A percentile compares a stretch with the other conserved stretches of the same genome.
Evolutionary conservation across 305 asterid species (phyloP).

Genomic region (Plantago coronopus): DNA sequence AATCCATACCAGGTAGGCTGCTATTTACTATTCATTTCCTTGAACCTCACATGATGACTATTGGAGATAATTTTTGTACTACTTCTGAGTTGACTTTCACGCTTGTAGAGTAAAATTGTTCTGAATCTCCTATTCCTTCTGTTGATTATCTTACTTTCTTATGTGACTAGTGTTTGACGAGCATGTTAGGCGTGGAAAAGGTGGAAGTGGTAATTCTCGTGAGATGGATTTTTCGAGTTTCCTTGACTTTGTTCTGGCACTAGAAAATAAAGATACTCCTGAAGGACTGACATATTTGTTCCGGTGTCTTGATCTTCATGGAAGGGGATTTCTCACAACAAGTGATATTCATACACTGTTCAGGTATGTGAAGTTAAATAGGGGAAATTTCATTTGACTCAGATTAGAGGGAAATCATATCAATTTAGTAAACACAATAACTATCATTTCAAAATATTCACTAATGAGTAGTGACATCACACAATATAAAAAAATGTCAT

Average conservation of each 20-base stretch:
- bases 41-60: too few species aligned
- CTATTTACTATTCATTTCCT: neutral
- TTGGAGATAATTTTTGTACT: neutral
- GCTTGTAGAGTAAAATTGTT: neutral
- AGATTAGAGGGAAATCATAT: too few species aligned
- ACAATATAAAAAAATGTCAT: too few species aligned
- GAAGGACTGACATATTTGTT: constrained; percentile 92
- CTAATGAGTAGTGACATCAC: too few species aligned
- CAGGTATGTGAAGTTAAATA: constrained; percentile 44
- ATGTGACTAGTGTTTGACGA: constrained; percentile 72
- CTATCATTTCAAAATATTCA: too few species aligned
- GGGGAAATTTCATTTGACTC: too few species aligned
- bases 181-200: constrained; percentile 90
- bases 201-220: constrained; percentile 78
- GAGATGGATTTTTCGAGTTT: constrained; percentile 97
- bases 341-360: constrained; percentile 88
- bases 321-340: constrained; percentile 84
- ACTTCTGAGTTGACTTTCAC: neutral
- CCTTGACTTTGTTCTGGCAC: constrained; percentile 89
- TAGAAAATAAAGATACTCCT: constrained; percentile 92
- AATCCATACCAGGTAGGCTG: neutral
- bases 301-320: constrained; percentile 89
- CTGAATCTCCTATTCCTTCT: constrained; percentile 8
- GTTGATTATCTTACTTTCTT: constrained; percentile 10
- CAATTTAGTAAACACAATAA: too few species aligned